Evolutionary conservation across 2,329 filamentous ascomycete genomes (phyloP), one percentile per base, ranked within the genome.

Genomic region (Ceratocystis papillata): DNA sequence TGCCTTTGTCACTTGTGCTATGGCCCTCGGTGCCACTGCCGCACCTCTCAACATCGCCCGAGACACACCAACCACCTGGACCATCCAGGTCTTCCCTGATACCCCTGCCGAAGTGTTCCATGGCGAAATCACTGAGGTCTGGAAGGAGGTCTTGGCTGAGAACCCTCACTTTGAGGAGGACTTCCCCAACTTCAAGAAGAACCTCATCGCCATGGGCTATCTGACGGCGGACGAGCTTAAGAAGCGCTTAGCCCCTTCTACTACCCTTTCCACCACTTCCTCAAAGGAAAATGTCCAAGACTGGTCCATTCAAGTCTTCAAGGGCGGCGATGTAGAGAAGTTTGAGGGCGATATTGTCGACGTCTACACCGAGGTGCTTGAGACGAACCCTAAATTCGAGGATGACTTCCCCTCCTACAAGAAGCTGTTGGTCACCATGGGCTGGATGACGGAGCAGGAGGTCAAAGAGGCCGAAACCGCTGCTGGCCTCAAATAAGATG

Each of bases 11-110:
- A 63, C 67, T 5, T 63, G 63, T 33, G 12, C 65, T 30, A 45
- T 69, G 46, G 69, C 68, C 44, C 22, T 65, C 22, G 66, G 66
- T 33, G 67, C 63, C 41, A 60, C 37, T 46, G 66, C 67, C 66
- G 44, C 55, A 10, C 63, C 64, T 22, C 22, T 45, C 59, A 30
- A 48, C 30, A 17, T n/a, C 41, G 17, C 33, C 28, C 28, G 55
- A 37, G 62, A 10, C 44, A 20, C 55, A 6, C 45, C 65, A 48
- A 64, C 53, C 53, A 62, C 65, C 45, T 67, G 65, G 65, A 45
- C 17, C 4, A 64, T 67, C 44, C 65, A 61, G 44, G 65, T 67
- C 62, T 64, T 60, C 28, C 50, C 17, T 33, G 30, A 63, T 30
- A 10, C 44, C 37, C 41, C 62, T 48, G 41, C 48, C 50, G 30